These are phyloP conservation scores for Vanilla planifolia DNA, from an alignment of 106 monocot genomes.

Conservation along the genomic window DNA sequence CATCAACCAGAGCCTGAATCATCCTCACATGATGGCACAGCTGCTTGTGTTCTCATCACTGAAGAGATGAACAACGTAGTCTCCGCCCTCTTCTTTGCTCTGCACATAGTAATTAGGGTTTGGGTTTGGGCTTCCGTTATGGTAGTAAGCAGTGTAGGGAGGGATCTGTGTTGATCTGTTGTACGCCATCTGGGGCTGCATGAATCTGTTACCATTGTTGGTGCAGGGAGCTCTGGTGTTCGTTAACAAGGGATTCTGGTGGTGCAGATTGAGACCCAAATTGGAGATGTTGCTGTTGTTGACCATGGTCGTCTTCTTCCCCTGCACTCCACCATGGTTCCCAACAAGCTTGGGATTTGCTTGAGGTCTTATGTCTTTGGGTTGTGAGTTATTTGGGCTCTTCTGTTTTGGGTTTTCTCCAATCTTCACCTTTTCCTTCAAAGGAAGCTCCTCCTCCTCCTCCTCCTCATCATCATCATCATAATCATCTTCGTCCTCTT, in stretches of 20 bases:
- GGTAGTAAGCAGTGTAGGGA: conserved; percentile 66
- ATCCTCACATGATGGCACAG: conserved; percentile 77
- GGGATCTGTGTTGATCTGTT: conserved; percentile 54
- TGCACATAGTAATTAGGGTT: conserved; percentile 21
- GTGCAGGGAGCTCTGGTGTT: conserved; percentile 25
- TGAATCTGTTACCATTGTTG: conserved; percentile 23
- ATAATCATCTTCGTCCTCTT: conserved; percentile 24
- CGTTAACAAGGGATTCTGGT: conserved; percentile 44
- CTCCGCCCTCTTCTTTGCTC: conserved; percentile 18
- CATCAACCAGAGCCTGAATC: no score
- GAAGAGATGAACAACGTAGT: conserved; percentile 61
- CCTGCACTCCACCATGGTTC: conserved; percentile 1
- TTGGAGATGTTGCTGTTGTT: no score
- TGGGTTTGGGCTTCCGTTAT: conserved; percentile 23
- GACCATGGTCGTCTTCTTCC: conserved; percentile 7
- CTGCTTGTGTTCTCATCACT: conserved; percentile 82
- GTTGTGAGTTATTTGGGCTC: no score
- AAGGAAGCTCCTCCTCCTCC: conserved; percentile 25
- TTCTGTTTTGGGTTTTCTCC: no score
- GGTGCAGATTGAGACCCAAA: no score
- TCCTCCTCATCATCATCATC: no score
- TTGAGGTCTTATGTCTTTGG: no score
- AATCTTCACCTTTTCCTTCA: conserved; percentile 43
- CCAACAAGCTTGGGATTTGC: conserved; percentile 21
- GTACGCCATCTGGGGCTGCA: no score